Base-by-base conservation (phyloP, 2,329 filamentous ascomycete genomes). In the Aspergillus sp. region DNA sequence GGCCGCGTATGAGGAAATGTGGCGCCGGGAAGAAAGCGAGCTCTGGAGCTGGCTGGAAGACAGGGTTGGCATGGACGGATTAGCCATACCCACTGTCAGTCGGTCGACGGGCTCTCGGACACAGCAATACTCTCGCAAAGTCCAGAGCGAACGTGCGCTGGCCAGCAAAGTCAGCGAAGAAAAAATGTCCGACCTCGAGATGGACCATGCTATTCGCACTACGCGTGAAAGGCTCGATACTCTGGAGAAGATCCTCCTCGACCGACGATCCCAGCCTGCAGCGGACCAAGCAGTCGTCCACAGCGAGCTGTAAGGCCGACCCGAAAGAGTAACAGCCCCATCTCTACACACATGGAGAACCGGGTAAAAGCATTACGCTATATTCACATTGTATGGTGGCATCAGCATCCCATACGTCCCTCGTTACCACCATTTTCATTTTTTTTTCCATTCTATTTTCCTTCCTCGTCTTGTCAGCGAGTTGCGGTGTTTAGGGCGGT, bases 31-130 rank as follows among this genome's bases (percentile, higher is more conserved):
- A 74, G 93, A 97, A 73, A 91, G 86, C 65, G 91, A 95, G 69
- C 80, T 97, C 9, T 97, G 93, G 93, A 89, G 91, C 60, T 97
- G 93, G 93, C 80, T 97, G 4, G 93, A 97, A 74, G 91, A 96
- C 69, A 85, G 93, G 17, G 88, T 92, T 1, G 90, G 91, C 2
- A 80, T 95, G 72, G 89, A 92, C 58, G 80, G 81, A 4, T 72
- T 80, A 51, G 69, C 75, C 15, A 75, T 80, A 47, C 75, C 77
- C 15, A 71, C 68, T 3, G 65, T 67, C 23, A 70, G 74, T 43
- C 64, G 63, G 36, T 63, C 67, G 56, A 49, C 61, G 36, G 58
- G 69, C 51, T 57, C 81, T 80, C 60, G 77, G 84, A 65, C 78
- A 74, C 66, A 82, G 79, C 58, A 77, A 68, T 55, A 70, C 61